A percentile compares a stretch with the other conserved stretches of the same genome.
phyloP scores from a whole-genome alignment of 73 alveolate genomes.

The Paramecium caudatum region DNA sequence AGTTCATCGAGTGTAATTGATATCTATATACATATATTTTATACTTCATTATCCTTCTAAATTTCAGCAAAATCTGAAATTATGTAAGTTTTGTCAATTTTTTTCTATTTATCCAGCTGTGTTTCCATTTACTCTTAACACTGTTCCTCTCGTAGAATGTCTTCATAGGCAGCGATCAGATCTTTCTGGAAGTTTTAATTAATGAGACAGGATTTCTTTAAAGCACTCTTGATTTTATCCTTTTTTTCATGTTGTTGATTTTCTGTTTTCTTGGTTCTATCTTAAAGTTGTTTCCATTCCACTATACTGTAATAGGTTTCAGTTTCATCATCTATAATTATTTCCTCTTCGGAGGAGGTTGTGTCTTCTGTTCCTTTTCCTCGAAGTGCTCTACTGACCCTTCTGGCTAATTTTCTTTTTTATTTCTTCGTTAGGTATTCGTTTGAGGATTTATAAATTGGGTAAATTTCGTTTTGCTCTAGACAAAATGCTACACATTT shows the following conservation, averaged over 20 bases:
- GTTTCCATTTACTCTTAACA: not conserved
- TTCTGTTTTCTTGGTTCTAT: not conserved
- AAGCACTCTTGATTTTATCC: not conserved
- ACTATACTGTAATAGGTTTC: conserved; percentile 17
- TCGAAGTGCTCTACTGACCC: not conserved
- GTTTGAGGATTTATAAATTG: not conserved
- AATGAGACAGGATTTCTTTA: conserved; percentile 21
- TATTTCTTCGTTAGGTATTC: not conserved
- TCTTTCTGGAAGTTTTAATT: not conserved
- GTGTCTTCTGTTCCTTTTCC: not conserved
- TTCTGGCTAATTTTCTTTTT: not conserved
- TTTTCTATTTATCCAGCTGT: not conserved
- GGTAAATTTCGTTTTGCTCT: not conserved
- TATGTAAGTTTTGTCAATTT: not conserved
- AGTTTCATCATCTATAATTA: not conserved
- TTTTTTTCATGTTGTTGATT: not conserved
- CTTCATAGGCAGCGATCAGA: not conserved
- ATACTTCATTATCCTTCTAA: not conserved
- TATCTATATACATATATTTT: not conserved
- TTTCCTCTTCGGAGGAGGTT: not conserved
- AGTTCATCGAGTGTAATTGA: conserved; percentile 24
- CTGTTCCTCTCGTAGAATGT: not conserved
- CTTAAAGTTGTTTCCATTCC: conserved; percentile 1
- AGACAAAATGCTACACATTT: conserved; percentile 27
- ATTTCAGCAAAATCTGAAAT: not conserved